Conservation (phyloP, 1,139 yeast genomes). For the Entelexis sorbosivorans region DNA sequence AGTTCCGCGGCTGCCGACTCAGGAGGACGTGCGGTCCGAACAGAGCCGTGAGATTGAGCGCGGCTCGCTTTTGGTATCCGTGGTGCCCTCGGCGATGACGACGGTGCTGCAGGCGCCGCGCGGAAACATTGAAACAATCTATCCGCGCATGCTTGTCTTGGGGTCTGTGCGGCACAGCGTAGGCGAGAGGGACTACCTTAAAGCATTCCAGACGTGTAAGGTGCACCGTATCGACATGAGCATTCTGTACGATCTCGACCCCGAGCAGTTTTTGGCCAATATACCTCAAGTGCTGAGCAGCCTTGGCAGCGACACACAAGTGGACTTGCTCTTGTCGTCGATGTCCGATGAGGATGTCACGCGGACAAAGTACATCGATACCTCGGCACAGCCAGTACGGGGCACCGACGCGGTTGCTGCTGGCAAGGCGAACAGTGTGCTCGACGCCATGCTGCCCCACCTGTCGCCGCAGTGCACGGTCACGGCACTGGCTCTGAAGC, state of each 20-base stretch:
- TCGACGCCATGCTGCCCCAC: constrained; percentile 49
- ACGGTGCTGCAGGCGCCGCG: constrained; percentile 89
- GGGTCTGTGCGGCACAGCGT: constrained; percentile 70
- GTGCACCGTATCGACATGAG: constrained; percentile 88
- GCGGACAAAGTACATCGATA: constrained; percentile 69
- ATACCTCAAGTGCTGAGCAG: constrained; percentile 62
- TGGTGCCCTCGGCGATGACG: constrained; percentile 71
- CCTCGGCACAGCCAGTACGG: constrained; percentile 29
- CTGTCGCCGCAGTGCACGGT: constrained; percentile 63
- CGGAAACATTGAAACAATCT: constrained; percentile 89
- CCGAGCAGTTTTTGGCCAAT: constrained; percentile 52
- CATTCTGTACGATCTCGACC: constrained; percentile 77
- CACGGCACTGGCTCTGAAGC: constrained; percentile 86
- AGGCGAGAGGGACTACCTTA: constrained; percentile 43
- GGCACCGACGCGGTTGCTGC: constrained; percentile 9
- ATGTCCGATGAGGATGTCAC: constrained; percentile 81
- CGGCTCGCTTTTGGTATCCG: constrained; percentile 71
- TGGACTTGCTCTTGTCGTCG: constrained; percentile 81
- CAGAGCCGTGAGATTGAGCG: constrained; percentile 81
- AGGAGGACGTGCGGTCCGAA: constrained; percentile 39
- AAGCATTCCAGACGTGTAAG: constrained; percentile 75
- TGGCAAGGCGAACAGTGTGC: constrained; percentile 63
- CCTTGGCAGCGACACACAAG: constrained; percentile 57
- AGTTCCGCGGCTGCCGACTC: constrained; percentile 15
- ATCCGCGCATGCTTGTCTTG: constrained; percentile 84